Evolutionary conservation across 2,329 filamentous ascomycete species (phyloP), one percentile per base, ranked within the genome.

Genomic region (Claviceps citrina): DNA sequence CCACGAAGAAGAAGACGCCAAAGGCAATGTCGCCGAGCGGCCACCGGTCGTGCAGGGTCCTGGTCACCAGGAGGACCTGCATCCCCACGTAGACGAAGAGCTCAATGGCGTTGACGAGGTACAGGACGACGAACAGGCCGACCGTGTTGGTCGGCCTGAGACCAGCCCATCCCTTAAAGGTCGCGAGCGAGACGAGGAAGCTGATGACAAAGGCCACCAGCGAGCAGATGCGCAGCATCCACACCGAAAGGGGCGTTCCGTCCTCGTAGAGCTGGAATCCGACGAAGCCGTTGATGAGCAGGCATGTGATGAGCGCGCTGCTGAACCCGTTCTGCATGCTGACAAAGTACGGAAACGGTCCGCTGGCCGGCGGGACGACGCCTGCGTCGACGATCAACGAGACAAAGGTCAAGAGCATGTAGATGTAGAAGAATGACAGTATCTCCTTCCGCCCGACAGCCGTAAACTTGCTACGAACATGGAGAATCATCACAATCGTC

Each of bases 201-300:
- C 81, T 82, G 53, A 98, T 77, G 47, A 81, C 66, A 63, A 95
- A 96, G 65, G 93, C 89, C 46, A 69, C 73, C 13, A 81, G 62
- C 2, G 84, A 93, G 56, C 76, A 78, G 24, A 84, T 63, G 39
- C 89, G 79, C 45, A 98, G 67, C 51, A 95, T 76, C 91, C 91
- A 98, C 32, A 98, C 79, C 0, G 87, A 95, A 31, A 96, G 67
- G 2, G 81, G 80, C 1, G 91, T 98, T 38, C 91, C 91, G 54
- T 98, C 91, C 62, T 98, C 91, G 60, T 98, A 98, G 10, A 98
- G 70, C 62, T 96, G 91, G 62, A 98, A 98, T 26, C 91, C 91
- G 40, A 98, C 89, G 55, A 98, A 98, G 32, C 91, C 91, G 60
- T 96, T 96, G 67, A 98, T 87, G 51, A 96, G 67, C 41, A 98